phyloP scores from a whole-genome alignment of 345 rosid species.

The Lepidium africanum region DNA sequence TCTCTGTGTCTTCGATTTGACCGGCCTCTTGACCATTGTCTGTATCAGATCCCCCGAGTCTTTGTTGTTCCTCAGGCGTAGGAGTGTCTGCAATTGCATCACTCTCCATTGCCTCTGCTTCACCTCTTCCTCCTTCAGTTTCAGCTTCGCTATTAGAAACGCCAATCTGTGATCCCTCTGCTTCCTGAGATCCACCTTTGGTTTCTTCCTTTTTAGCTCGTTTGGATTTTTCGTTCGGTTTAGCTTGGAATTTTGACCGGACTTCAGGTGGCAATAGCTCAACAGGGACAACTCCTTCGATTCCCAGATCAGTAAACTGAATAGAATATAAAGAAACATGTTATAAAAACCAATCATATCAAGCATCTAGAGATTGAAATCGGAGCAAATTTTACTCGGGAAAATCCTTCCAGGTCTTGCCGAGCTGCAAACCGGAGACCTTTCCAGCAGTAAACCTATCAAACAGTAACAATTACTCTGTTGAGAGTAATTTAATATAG shows the following conservation, averaged over 20 bases:
- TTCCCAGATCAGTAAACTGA: slow-evolving; percentile 92
- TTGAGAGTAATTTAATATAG: neutral
- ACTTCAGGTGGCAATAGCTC: slow-evolving; percentile 76
- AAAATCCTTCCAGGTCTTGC: slow-evolving; percentile 96
- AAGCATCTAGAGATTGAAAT: slow-evolving; percentile 1
- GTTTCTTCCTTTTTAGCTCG: slow-evolving; percentile 86
- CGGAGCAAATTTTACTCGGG: slow-evolving; percentile 45
- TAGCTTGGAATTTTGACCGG: slow-evolving; percentile 77
- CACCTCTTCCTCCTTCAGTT: slow-evolving; percentile 54
- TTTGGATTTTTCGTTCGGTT: slow-evolving; percentile 75
- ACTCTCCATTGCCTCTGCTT: slow-evolving; percentile 55
- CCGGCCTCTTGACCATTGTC: slow-evolving; percentile 74
- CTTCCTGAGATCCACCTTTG: slow-evolving; percentile 46
- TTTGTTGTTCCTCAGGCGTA: slow-evolving; percentile 67
- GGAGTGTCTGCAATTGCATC: slow-evolving; percentile 42
- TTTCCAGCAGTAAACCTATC: slow-evolving; percentile 98
- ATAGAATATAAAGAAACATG: neutral
- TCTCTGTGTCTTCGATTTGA: slow-evolving; percentile 68
- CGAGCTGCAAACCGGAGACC: slow-evolving; percentile 89
- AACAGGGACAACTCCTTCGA: slow-evolving; percentile 93
- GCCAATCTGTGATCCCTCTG: slow-evolving; percentile 61
- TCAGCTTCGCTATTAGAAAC: slow-evolving; percentile 57
- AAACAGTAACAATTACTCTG: neutral
- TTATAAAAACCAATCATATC: neutral
- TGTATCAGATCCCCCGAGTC: slow-evolving; percentile 64